Conservation (phyloP, 1,139 yeast genomes). For the Lodderomyces oxycetoniae region DNA sequence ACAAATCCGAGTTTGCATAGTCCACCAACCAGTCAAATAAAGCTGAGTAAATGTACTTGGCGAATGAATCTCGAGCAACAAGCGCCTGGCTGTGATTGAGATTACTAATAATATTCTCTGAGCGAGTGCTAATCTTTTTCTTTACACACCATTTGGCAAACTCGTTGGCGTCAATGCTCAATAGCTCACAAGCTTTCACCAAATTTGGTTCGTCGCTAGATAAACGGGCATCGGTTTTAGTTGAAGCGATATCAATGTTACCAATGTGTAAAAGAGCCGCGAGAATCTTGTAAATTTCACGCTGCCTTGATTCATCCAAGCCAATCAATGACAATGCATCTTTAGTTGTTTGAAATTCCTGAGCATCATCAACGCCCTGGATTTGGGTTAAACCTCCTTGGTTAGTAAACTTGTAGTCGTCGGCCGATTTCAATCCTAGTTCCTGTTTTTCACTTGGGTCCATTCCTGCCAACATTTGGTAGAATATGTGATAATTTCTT, state of each 20-base stretch:
- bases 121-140: slow-evolving; percentile 88
- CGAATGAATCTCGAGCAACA: slow-evolving; percentile 93
- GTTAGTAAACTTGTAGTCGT: slow-evolving; percentile 75
- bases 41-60: slow-evolving; percentile 89
- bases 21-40: slow-evolving; percentile 93
- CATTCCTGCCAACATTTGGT: slow-evolving; percentile 83
- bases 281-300: slow-evolving; percentile 67
- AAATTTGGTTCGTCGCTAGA: slow-evolving; percentile 84
- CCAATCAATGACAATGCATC: slow-evolving; percentile 81
- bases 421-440: slow-evolving; percentile 59
- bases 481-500: slow-evolving; percentile 93
- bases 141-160: slow-evolving; percentile 93
- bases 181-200: slow-evolving; percentile 75
- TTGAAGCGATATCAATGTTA: slow-evolving; percentile 82
- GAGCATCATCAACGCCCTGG: slow-evolving; percentile 74
- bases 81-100: slow-evolving; percentile 79
- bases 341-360: slow-evolving; percentile 69
- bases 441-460: slow-evolving; percentile 51
- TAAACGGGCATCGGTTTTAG: slow-evolving; percentile 79
- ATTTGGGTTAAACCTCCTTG: slow-evolving; percentile 83
- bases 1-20: slow-evolving; percentile 74
- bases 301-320: slow-evolving; percentile 54
- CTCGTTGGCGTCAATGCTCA: slow-evolving; percentile 69
- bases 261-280: slow-evolving; percentile 93
- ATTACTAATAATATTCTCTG: slow-evolving; percentile 85